Percentiles rank a stretch among this genome's conserved stretches.
phyloP scores from a whole-genome alignment of 805 yeast genomes.

The Pichia nanzhaoensis region DNA sequence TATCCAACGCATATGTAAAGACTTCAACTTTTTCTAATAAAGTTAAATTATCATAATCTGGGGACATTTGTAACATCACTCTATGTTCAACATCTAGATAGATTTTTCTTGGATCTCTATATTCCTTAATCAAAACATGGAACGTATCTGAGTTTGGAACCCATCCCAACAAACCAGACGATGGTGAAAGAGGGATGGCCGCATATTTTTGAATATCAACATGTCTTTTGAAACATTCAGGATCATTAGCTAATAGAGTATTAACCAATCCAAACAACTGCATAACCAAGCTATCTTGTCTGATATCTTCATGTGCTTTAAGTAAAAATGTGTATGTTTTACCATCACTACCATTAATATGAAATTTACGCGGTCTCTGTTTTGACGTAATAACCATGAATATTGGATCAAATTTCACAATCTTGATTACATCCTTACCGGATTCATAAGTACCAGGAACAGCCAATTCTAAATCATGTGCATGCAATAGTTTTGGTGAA shows the following conservation, averaged over 20 bases:
- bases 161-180: slow-evolving; percentile 95
- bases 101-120: slow-evolving; percentile 86
- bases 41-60: slow-evolving; percentile 86
- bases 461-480: slow-evolving; percentile 75
- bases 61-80: slow-evolving; percentile 96
- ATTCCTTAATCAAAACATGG: slow-evolving; percentile 87
- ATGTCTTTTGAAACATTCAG: slow-evolving; percentile 95
- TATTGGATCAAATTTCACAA: slow-evolving; percentile 71
- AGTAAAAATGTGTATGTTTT: slow-evolving; percentile 74
- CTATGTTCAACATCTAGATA: slow-evolving; percentile 89
- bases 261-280: slow-evolving; percentile 94
- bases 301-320: slow-evolving; percentile 96
- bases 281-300: slow-evolving; percentile 97
- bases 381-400: slow-evolving; percentile 87
- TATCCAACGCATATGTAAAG: slow-evolving; percentile 90
- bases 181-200: slow-evolving; percentile 93
- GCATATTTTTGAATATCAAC: slow-evolving; percentile 87
- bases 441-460: slow-evolving; percentile 92
- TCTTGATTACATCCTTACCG: slow-evolving; percentile 69
- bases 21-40: slow-evolving; percentile 91
- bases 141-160: slow-evolving; percentile 96
- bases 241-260: slow-evolving; percentile 78
- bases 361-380: slow-evolving; percentile 86
- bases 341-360: slow-evolving; percentile 85
- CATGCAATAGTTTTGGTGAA: slow-evolving; percentile 80